Evolutionary conservation across 495 filamentous ascomycete genomes (phyloP).

Genomic region (Lasiosphaeriaceae sp.): DNA sequence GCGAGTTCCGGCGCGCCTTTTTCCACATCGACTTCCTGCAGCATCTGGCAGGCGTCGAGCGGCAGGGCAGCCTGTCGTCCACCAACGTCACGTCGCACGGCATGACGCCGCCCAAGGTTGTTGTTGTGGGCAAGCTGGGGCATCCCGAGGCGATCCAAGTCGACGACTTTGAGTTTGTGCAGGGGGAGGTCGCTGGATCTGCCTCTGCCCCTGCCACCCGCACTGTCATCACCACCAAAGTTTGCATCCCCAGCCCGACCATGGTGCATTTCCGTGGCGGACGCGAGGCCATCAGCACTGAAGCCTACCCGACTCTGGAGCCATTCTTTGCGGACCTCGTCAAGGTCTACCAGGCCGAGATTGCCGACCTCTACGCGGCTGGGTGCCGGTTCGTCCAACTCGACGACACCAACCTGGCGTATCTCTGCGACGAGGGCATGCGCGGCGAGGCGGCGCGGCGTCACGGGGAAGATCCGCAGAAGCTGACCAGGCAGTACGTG

Average conservation of each 20-base stretch:
- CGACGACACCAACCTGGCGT: slow-evolving; percentile 62
- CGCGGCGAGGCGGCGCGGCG: slow-evolving; percentile 56
- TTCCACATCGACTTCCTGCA: slow-evolving; percentile 49
- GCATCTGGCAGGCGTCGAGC: slow-evolving; percentile 41
- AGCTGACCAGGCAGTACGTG: slow-evolving; percentile 58
- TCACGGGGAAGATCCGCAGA: slow-evolving; percentile 50
- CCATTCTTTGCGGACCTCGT: slow-evolving; percentile 61
- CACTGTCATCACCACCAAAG: slow-evolving; percentile 49
- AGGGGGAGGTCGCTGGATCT: slow-evolving; percentile 44
- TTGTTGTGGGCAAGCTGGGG: slow-evolving; percentile 43
- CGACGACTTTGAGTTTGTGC: slow-evolving; percentile 55
- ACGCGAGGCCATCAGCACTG: slow-evolving; percentile 52
- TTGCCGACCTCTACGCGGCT: slow-evolving; percentile 57
- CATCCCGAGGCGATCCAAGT: slow-evolving; percentile 52
- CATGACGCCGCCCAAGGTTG: slow-evolving; percentile 40
- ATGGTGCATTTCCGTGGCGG: slow-evolving; percentile 66
- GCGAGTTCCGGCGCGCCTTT: slow-evolving; percentile 61
- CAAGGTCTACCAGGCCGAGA: slow-evolving; percentile 56
- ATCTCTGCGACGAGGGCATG: slow-evolving; percentile 65
- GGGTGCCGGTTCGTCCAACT: slow-evolving; percentile 63
- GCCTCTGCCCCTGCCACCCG: slow-evolving; percentile 26
- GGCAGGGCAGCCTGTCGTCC: slow-evolving; percentile 37
- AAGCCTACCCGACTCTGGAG: slow-evolving; percentile 54
- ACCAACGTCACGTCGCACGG: slow-evolving; percentile 41
- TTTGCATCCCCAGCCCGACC: slow-evolving; percentile 62